phyloP scores from a whole-genome alignment of 2,329 filamentous ascomycete species.

The Ophiostoma triangulosporum region DNA sequence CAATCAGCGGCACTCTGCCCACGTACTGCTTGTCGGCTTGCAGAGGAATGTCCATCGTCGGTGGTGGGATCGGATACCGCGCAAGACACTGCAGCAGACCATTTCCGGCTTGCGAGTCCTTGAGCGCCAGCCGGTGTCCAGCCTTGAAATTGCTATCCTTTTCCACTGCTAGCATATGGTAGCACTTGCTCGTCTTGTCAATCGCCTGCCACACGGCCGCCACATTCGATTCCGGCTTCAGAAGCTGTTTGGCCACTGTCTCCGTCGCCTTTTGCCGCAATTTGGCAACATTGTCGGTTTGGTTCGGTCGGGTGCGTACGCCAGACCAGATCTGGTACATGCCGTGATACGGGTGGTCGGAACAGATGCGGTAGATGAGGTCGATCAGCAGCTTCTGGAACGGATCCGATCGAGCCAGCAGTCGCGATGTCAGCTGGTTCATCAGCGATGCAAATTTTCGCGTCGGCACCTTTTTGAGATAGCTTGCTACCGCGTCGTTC shows the following conservation, averaged over 20 bases:
- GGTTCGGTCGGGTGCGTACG: constrained; percentile 52
- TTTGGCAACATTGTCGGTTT: constrained; percentile 59
- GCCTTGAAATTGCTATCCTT: constrained; percentile 53
- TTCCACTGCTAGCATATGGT: constrained; percentile 51
- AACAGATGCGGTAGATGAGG: constrained; percentile 71
- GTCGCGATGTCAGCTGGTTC: constrained; percentile 90
- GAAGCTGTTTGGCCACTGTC: constrained; percentile 49
- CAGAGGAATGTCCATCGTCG: constrained; percentile 75
- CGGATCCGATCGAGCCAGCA: constrained; percentile 49
- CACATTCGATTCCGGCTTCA: constrained; percentile 33
- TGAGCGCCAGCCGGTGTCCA: constrained; percentile 43
- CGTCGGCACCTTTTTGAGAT: constrained; percentile 65
- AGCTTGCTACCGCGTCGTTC: constrained; percentile 59
- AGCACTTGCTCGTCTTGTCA: constrained; percentile 57
- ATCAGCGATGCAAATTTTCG: constrained; percentile 86
- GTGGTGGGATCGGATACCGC: constrained; percentile 64
- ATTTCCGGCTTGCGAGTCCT: constrained; percentile 47
- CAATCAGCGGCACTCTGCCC: constrained; percentile 53
- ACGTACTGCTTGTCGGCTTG: constrained; percentile 62
- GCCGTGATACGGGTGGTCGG: constrained; percentile 88
- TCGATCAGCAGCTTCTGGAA: constrained; percentile 68
- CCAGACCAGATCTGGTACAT: constrained; percentile 95
- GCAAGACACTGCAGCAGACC: constrained; percentile 49
- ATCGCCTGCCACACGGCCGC: constrained; percentile 54
- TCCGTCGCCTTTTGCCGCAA: constrained; percentile 63